These are phyloP conservation scores for Micromonas commoda DNA, from an alignment of 139 green algal species.

Conservation along the genomic window DNA sequence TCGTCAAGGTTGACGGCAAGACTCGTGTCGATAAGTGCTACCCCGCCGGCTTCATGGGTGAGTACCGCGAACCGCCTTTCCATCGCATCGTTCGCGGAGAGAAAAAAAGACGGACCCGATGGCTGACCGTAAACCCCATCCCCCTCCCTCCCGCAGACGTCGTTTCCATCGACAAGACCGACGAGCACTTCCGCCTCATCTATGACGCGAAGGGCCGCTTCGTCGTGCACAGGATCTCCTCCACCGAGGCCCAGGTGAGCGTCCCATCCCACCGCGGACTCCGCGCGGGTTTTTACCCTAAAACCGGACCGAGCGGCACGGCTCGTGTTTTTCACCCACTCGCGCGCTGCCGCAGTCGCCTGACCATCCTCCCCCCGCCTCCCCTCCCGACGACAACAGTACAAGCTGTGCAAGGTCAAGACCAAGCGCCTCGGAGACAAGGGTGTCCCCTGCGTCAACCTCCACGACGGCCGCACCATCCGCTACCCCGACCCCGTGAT, in stretches of 20 bases:
- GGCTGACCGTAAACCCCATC: too few species aligned
- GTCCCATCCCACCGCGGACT: too few species aligned
- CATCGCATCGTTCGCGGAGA: too few species aligned
- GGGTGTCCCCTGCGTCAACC: conserved; percentile 85
- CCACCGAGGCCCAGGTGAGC: conserved; percentile 82
- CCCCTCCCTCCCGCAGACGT: conserved; percentile 64
- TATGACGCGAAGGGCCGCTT: conserved; percentile 98
- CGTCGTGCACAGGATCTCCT: conserved; percentile 90
- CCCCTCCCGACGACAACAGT: too few species aligned
- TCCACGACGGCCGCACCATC: conserved; percentile 95
- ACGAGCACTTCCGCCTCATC: conserved; percentile 80
- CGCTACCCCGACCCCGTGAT: conserved; percentile 96
- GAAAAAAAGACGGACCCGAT: too few species aligned
- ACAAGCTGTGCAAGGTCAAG: conserved; percentile 97
- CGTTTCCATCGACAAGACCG: conserved; percentile 91
- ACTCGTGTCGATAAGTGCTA: conserved; percentile 91
- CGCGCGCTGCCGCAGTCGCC: too few species aligned
- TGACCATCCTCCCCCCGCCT: too few species aligned
- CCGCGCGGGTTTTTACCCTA: too few species aligned
- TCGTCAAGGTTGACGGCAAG: conserved; percentile 96
- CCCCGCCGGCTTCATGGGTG: conserved; percentile 91
- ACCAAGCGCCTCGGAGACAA: conserved; percentile 69
- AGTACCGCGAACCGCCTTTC: too few species aligned
- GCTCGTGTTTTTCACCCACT: too few species aligned
- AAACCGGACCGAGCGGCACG: too few species aligned